Evolutionary conservation across 129 eudicot genomes (phyloP).

Genomic region (Flaveria bidentis): DNA sequence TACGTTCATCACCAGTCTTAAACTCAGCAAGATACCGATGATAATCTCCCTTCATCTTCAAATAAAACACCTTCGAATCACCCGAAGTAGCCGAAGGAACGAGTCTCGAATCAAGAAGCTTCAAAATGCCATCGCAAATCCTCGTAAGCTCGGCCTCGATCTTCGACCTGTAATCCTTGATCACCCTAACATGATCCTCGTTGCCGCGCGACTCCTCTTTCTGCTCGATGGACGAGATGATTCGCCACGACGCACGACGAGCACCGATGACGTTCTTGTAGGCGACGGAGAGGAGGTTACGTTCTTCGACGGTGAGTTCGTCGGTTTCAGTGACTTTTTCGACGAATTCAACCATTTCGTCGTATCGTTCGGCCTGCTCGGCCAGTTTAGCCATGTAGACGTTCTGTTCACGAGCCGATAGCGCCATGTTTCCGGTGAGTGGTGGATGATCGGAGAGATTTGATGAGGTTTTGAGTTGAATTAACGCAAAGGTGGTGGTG

Average conservation of each 20-base stretch:
- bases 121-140: constrained; percentile 16
- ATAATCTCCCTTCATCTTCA: constrained; percentile 23
- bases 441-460: not conserved
- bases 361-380: constrained; percentile 23
- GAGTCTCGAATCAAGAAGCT: constrained; percentile 18
- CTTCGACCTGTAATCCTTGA: constrained; percentile 18
- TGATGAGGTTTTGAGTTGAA: not conserved
- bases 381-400: constrained; percentile 17
- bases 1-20: constrained; percentile 16
- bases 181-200: constrained; percentile 15
- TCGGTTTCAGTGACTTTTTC: constrained; percentile 18
- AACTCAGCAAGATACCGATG: constrained; percentile 18
- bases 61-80: constrained; percentile 24
- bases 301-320: constrained; percentile 13
- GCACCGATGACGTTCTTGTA: constrained; percentile 20
- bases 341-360: constrained; percentile 17
- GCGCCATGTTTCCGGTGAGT: constrained; percentile 10
- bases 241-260: constrained; percentile 20
- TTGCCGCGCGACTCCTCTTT: constrained; percentile 20
- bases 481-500: not conserved
- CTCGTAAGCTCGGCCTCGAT: constrained; percentile 19
- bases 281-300: constrained; percentile 2
- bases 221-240: constrained; percentile 15
- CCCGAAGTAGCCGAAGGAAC: constrained; percentile 13
- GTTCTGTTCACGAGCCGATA: constrained; percentile 10